Conservation (phyloP, 1,284 basidiomycete genomes). For the Apiotrichum brassicae region DNA sequence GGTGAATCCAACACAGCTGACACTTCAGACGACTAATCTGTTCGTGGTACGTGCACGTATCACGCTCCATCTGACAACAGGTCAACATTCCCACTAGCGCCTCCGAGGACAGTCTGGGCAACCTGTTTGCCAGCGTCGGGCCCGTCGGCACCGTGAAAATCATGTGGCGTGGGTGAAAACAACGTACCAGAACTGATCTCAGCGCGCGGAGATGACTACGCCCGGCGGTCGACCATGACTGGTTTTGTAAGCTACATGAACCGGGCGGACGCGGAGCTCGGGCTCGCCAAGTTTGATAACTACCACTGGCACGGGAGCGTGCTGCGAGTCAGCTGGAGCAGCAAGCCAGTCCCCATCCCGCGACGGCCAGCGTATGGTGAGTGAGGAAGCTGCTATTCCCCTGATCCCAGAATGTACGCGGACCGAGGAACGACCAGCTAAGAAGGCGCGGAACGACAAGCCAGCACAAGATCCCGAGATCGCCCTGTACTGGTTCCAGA, state of each 20-base stretch:
- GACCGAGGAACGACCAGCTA: not conserved
- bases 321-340: conserved; percentile 78
- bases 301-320: conserved; percentile 83
- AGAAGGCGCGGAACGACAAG: not conserved
- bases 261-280: conserved; percentile 78
- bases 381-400: no score
- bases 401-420: conserved; percentile 31
- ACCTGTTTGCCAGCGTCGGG: conserved; percentile 66
- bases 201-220: not conserved
- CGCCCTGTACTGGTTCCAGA: conserved; percentile 28
- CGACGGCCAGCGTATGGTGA: conserved; percentile 71
- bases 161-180: conserved; percentile 84
- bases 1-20: no score
- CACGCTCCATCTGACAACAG: conserved; percentile 15
- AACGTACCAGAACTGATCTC: conserved; percentile 49
- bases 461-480: not conserved
- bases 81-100: conserved; percentile 73
- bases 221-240: conserved; percentile 58
- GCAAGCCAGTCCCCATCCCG: conserved; percentile 84
- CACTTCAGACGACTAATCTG: conserved; percentile 89
- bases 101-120: conserved; percentile 73
- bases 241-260: conserved; percentile 97
- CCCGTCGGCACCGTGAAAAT: conserved; percentile 63
- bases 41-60: conserved; percentile 60
- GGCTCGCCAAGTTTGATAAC: conserved; percentile 79